phyloP scores from a whole-genome alignment of 306 rosid species.

The Vigna trinervia region DNA sequence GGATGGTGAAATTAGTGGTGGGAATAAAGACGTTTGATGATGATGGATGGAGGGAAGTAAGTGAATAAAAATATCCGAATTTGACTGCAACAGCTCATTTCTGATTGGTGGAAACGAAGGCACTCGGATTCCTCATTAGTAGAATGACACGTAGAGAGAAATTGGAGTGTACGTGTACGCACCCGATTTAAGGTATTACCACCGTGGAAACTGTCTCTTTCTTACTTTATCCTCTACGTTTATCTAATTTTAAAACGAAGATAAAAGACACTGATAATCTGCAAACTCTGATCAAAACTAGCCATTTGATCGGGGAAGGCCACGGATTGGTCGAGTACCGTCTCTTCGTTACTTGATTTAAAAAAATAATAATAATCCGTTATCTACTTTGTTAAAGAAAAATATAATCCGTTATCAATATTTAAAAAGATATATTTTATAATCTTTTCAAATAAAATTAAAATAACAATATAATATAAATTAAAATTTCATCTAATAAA shows the following conservation, averaged over 20 bases:
- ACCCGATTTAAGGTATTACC: not conserved
- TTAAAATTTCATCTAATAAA: too few species aligned
- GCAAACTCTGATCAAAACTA: not conserved
- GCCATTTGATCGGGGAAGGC: too few species aligned
- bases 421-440: too few species aligned
- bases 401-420: too few species aligned
- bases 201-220: slow-evolving; percentile 33
- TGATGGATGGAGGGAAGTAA: not conserved
- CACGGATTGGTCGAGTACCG: too few species aligned
- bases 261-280: not conserved
- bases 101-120: slow-evolving; percentile 33
- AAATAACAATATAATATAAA: too few species aligned
- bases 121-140: slow-evolving; percentile 21
- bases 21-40: not conserved
- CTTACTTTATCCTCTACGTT: slow-evolving; percentile 41
- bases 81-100: not conserved
- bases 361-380: too few species aligned
- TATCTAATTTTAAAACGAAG: not conserved
- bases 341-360: too few species aligned
- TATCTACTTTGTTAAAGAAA: too few species aligned
- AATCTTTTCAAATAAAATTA: too few species aligned
- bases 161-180: slow-evolving; percentile 35
- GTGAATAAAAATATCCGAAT: not conserved
- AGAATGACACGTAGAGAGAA: not conserved
- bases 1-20: not conserved